These are phyloP conservation scores for Blastobotrys persicus DNA, from an alignment of 1,139 yeast species.

Conservation along the genomic window DNA sequence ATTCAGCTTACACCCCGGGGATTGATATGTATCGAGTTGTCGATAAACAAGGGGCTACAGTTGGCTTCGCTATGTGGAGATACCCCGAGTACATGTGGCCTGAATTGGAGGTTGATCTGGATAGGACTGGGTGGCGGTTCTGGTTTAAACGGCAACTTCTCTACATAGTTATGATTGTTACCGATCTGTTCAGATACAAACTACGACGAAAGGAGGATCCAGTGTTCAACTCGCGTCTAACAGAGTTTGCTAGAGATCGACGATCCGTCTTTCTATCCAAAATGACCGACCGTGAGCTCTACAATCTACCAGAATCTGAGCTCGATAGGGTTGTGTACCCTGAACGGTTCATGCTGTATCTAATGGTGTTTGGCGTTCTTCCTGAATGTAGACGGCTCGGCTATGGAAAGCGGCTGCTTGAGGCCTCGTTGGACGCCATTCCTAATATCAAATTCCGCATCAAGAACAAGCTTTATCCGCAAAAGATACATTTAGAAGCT, in stretches of 20 bases:
- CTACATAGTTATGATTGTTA: neutral
- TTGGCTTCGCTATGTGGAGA: constrained; percentile 15
- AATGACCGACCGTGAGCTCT: neutral
- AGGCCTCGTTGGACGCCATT: constrained; percentile 5
- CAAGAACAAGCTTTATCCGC: constrained; percentile 9
- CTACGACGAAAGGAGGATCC: neutral
- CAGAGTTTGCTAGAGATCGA: neutral
- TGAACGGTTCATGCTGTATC: constrained; percentile 9
- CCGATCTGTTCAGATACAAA: neutral
- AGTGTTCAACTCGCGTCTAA: neutral
- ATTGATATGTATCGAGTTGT: constrained; percentile 2
- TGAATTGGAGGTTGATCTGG: constrained; percentile 11
- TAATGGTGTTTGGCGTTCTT: constrained; percentile 1
- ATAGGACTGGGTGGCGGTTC: constrained; percentile 12
- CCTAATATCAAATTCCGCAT: constrained; percentile 7
- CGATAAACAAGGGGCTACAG: neutral
- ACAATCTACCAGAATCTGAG: neutral
- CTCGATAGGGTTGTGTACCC: neutral
- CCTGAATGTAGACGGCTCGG: constrained; percentile 12
- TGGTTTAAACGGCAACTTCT: constrained; percentile 1
- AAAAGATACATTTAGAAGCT: constrained; percentile 11
- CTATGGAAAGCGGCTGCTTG: constrained; percentile 7
- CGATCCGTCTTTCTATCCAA: neutral
- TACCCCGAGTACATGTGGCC: constrained; percentile 16
- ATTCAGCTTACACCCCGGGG: neutral